Percentiles rank a stretch among this genome's conserved stretches.
Conservation (phyloP, 2,329 filamentous ascomycete species). For the Paecilomyces formosus region DNA sequence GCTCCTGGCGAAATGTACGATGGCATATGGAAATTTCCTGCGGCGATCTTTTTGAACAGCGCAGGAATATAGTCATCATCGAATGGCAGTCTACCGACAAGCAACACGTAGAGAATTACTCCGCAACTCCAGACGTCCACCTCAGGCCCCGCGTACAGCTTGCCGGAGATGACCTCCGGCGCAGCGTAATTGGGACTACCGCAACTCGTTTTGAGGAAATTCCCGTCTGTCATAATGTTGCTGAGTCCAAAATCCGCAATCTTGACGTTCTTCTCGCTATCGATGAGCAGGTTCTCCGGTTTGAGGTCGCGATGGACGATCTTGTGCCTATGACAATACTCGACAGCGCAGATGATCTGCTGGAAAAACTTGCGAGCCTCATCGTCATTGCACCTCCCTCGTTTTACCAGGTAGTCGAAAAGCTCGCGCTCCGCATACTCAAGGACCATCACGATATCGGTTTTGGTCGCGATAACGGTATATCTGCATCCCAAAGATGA, state of each 20-base stretch:
- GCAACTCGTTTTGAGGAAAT: constrained; percentile 97
- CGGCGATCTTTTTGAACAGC: constrained; percentile 94
- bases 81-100: constrained; percentile 72
- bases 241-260: constrained; percentile 98
- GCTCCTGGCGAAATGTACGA: constrained; percentile 85
- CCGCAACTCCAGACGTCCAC: constrained; percentile 79
- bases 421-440: constrained; percentile 95
- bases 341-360: constrained; percentile 96
- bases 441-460: constrained; percentile 97
- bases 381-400: constrained; percentile 82
- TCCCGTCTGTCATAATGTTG: constrained; percentile 99
- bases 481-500: constrained; percentile 49
- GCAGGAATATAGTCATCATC: constrained; percentile 98
- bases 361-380: constrained; percentile 98
- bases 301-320: constrained; percentile 97
- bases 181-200: constrained; percentile 98
- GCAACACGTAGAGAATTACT: constrained; percentile 58
- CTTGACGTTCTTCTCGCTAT: constrained; percentile 95
- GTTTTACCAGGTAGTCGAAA: constrained; percentile 95
- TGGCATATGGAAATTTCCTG: constrained; percentile 87
- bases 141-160: constrained; percentile 93
- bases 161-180: constrained; percentile 94
- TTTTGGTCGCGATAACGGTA: constrained; percentile 90
- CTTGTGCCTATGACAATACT: constrained; percentile 98
- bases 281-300: constrained; percentile 90